Conservation (phyloP, 2,329 filamentous ascomycete species). For the Fusarium virguliforme region DNA sequence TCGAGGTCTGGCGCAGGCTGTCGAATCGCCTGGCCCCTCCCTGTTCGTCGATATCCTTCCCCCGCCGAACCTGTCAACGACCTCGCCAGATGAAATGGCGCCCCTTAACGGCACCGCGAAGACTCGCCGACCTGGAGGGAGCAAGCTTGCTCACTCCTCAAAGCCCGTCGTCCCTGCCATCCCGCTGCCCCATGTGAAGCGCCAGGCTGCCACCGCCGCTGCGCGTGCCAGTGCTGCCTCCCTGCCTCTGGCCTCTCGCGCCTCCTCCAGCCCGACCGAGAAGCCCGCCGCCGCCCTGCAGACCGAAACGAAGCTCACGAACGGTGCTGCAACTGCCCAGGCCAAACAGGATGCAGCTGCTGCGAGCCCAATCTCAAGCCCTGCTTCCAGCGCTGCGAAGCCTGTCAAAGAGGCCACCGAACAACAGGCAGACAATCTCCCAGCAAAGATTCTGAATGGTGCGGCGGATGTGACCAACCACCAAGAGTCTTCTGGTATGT, state of each 20-base stretch:
- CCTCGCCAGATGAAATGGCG: constrained; percentile 52
- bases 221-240: constrained; percentile 48
- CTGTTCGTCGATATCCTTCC: constrained; percentile 40
- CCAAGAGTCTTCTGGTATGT: constrained; percentile 48
- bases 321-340: constrained; percentile 35
- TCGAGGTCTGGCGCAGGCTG: constrained; percentile 49
- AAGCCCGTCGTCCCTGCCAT: constrained; percentile 59
- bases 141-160: constrained; percentile 53
- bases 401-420: constrained; percentile 29
- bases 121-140: constrained; percentile 52
- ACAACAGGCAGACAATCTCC: constrained; percentile 29
- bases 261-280: constrained; percentile 32
- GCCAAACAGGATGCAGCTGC: constrained; percentile 26
- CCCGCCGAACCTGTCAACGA: constrained; percentile 44
- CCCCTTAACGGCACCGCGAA: constrained; percentile 55
- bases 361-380: constrained; percentile 30
- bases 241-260: constrained; percentile 26
- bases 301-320: constrained; percentile 43
- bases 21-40: constrained; percentile 44
- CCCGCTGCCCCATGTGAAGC: constrained; percentile 59
- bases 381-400: constrained; percentile 35
- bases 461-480: constrained; percentile 20
- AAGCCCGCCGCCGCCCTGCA: constrained; percentile 20
- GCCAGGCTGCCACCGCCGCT: constrained; percentile 56
- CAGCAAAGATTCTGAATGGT: constrained; percentile 33